Evolutionary conservation across 331 rosid species (phyloP).

Genomic region (Malus hybrid): DNA sequence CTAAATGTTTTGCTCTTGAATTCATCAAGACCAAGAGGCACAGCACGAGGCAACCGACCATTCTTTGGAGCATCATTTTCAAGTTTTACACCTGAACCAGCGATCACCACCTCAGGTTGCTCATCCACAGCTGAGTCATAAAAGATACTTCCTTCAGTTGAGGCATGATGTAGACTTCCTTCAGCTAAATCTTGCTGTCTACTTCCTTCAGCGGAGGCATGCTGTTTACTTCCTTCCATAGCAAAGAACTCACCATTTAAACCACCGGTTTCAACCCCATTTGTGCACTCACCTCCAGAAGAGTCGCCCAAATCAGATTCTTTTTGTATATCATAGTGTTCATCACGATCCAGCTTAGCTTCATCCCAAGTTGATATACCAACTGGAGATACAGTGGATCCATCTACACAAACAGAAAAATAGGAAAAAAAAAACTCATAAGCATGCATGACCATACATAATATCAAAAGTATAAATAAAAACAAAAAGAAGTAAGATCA

Average conservation of each 20-base stretch:
- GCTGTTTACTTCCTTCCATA: no score
- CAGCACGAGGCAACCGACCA: constrained; percentile 44
- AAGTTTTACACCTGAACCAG: constrained; percentile 26
- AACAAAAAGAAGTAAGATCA: neutral
- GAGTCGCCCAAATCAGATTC: constrained; percentile 18
- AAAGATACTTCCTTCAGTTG: constrained; percentile 15
- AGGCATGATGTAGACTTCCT: constrained; percentile 11
- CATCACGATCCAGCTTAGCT: constrained; percentile 25
- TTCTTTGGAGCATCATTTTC: constrained; percentile 44
- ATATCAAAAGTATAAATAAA: neutral
- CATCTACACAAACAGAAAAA: constrained; percentile 41
- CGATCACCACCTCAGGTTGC: constrained; percentile 15
- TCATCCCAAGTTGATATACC: constrained; percentile 48
- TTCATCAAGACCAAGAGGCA: constrained; percentile 86
- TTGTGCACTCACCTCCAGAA: constrained; percentile 24
- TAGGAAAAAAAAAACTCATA: neutral
- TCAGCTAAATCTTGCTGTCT: neutral
- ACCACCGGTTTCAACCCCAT: constrained; percentile 26
- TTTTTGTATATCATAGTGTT: constrained; percentile 17
- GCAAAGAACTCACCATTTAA: constrained; percentile 16
- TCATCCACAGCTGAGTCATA: neutral
- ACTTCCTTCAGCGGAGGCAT: constrained; percentile 16
- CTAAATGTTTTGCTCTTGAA: constrained; percentile 76
- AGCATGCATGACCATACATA: neutral
- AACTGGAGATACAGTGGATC: constrained; percentile 28